Percentiles rank a stretch among this genome's conserved stretches.
These are phyloP conservation scores for Taphrina sp. DNA, from an alignment of 1,139 yeast genomes.

Conservation along the genomic window DNA sequence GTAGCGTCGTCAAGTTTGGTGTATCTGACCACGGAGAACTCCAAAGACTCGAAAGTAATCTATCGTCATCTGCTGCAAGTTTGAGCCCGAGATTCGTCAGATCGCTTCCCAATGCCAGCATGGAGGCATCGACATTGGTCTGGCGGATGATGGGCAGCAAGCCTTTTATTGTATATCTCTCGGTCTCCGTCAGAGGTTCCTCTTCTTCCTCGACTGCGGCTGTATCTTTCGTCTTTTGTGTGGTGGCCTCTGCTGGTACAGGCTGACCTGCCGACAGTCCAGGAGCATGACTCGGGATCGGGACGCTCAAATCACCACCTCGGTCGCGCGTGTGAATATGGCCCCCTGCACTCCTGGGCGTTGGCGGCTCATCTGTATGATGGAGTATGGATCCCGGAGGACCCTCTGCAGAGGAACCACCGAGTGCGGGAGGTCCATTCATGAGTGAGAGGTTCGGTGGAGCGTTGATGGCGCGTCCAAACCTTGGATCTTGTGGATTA, in stretches of 20 bases:
- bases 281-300: constrained; percentile 28
- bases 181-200: constrained; percentile 28
- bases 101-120: constrained; percentile 82
- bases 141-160: constrained; percentile 64
- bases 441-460: constrained; percentile 28
- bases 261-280: constrained; percentile 13
- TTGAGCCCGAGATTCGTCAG: constrained; percentile 71
- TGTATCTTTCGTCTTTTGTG: constrained; percentile 6
- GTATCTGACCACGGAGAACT: constrained; percentile 13
- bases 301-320: constrained; percentile 12
- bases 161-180: constrained; percentile 67
- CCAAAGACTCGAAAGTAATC: constrained; percentile 39
- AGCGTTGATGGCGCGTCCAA: constrained; percentile 16
- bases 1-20: constrained; percentile 11
- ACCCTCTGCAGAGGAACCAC: constrained; percentile 18
- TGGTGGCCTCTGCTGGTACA: constrained; percentile 1
- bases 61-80: constrained; percentile 45
- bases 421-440: constrained; percentile 30
- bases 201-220: constrained; percentile 6
- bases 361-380: constrained; percentile 17
- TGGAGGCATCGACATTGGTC: constrained; percentile 64
- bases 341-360: constrained; percentile 8
- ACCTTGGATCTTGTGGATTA: constrained; percentile 6
- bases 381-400: constrained; percentile 19
- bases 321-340: constrained; percentile 22